Conservation (phyloP, 352 stramenopile species). For the Globisporangium nunn region DNA sequence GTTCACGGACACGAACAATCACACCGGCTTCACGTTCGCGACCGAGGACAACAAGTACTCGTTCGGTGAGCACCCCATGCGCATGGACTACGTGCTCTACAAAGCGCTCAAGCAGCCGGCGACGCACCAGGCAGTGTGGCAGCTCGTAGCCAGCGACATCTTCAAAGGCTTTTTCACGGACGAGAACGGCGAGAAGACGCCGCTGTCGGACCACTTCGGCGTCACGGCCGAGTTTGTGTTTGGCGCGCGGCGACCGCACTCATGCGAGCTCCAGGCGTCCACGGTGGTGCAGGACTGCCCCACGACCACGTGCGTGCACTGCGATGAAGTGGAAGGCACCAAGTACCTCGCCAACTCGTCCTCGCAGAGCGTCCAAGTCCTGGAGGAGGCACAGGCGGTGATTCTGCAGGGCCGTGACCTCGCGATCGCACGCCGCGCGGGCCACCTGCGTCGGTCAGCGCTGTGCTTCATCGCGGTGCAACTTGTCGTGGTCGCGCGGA, state of each 20-base stretch:
- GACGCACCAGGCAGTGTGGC: constrained; percentile 22
- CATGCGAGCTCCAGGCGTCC: constrained; percentile 25
- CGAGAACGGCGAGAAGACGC: constrained; percentile 43
- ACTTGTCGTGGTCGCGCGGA: constrained; percentile 12
- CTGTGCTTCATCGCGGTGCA: constrained; percentile 11
- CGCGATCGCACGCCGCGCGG: constrained; percentile 30
- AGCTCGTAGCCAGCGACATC: constrained; percentile 50
- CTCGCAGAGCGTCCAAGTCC: constrained; percentile 18
- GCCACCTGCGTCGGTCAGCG: constrained; percentile 29
- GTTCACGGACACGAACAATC: constrained; percentile 60
- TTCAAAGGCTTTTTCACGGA: constrained; percentile 78
- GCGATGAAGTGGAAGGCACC: constrained; percentile 26
- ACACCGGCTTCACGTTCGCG: constrained; percentile 64
- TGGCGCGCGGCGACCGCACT: constrained; percentile 19
- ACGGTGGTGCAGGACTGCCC: constrained; percentile 15
- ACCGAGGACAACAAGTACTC: constrained; percentile 79
- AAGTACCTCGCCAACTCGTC: constrained; percentile 16
- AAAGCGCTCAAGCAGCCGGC: constrained; percentile 23
- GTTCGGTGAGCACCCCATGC: constrained; percentile 73
- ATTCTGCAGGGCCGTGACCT: constrained; percentile 32
- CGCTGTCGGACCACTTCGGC: constrained; percentile 75
- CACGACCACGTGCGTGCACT: constrained; percentile 38
- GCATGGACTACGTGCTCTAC: constrained; percentile 84
- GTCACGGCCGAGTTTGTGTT: constrained; percentile 67
- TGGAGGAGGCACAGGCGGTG: constrained; percentile 39